These are phyloP conservation scores for Euphorbia schlechtendalii DNA, from an alignment of 441 rosid species.

Conservation along the genomic window DNA sequence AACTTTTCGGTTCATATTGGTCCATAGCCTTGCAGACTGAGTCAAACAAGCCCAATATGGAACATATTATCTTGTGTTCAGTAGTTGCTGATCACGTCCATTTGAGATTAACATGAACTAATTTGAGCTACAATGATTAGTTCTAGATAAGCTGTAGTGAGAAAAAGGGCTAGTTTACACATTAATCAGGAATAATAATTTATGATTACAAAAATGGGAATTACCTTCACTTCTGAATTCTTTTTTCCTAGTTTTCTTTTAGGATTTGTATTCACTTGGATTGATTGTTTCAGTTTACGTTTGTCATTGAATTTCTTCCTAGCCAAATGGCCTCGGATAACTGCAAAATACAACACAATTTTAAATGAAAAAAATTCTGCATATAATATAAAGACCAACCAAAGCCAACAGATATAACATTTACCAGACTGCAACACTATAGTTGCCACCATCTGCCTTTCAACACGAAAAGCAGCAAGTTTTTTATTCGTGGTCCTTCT, in stretches of 20 bases:
- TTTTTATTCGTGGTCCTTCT: conserved; percentile 30
- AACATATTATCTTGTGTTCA: no score
- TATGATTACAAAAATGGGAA: no score
- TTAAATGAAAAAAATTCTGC: background rate
- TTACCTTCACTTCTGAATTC: conserved; percentile 76
- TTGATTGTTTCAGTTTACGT: conserved; percentile 35
- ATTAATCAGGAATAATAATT: no score
- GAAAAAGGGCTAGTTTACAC: no score
- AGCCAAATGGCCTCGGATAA: conserved; percentile 77
- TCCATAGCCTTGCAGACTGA: no score
- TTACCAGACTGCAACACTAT: conserved; percentile 77
- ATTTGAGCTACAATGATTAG: no score
- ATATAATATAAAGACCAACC: conserved; percentile 4
- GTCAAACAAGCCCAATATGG: no score
- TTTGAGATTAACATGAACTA: no score
- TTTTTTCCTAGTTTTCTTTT: conserved; percentile 38
- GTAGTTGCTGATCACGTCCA: no score
- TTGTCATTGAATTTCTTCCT: conserved; percentile 42
- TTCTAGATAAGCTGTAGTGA: background rate
- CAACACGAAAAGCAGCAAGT: conserved; percentile 22
- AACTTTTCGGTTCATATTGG: no score
- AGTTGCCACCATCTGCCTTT: conserved; percentile 38
- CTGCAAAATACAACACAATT: conserved; percentile 36
- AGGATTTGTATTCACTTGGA: conserved; percentile 32
- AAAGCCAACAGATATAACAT: conserved; percentile 10